These are phyloP conservation scores for Sarocladium oryzae DNA, from an alignment of 2,329 filamentous ascomycete genomes.

Conservation along the genomic window DNA sequence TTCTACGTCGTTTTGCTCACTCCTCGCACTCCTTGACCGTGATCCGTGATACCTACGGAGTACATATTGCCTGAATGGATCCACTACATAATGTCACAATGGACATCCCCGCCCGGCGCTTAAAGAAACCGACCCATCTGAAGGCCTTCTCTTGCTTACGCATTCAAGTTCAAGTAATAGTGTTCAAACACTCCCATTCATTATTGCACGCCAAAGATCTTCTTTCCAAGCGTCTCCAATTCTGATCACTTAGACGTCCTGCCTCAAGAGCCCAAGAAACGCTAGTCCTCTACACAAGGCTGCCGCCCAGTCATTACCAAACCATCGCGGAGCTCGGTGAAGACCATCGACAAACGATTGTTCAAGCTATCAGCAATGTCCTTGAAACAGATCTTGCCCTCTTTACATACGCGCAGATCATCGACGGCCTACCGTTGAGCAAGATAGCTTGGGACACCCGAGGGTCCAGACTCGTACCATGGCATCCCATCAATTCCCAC, in stretches of 20 bases:
- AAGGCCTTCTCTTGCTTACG: not conserved
- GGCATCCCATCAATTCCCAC: slow-evolving; percentile 17
- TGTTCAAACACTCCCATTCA: not conserved
- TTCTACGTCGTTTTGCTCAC: no score
- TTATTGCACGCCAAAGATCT: not conserved
- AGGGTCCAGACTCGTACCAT: not conserved
- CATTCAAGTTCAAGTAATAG: not conserved
- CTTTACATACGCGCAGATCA: slow-evolving; percentile 17
- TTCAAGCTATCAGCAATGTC: slow-evolving; percentile 12
- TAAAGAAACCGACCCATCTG: not conserved
- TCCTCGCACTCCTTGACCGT: no score
- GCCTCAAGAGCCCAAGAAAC: not conserved
- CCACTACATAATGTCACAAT: not conserved
- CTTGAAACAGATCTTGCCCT: slow-evolving; percentile 13
- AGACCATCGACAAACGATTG: slow-evolving; percentile 6
- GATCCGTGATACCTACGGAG: no score
- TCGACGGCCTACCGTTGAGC: slow-evolving; percentile 18
- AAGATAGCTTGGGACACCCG: slow-evolving; percentile 6
- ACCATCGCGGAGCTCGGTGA: not conserved
- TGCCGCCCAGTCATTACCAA: slow-evolving; percentile 1
- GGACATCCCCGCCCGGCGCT: not conserved
- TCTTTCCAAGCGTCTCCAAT: not conserved
- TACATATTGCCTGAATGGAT: not conserved
- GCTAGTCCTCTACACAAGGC: not conserved
- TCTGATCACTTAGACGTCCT: not conserved